Conservation (phyloP, 345 rosid genomes). For the Anacardium occidentale region DNA sequence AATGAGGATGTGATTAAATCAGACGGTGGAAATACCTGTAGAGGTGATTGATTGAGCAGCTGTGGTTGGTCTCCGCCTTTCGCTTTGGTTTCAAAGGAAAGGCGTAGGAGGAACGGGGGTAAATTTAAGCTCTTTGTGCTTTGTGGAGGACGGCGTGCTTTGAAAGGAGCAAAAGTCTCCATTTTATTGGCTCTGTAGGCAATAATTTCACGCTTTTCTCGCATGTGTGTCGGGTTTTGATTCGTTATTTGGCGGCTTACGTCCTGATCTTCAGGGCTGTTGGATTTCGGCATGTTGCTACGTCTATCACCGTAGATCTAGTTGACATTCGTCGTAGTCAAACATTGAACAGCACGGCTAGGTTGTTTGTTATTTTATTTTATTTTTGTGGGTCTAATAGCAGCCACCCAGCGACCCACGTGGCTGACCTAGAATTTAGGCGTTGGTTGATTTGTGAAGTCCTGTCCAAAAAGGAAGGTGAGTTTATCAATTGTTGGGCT, state of each 20-base stretch:
- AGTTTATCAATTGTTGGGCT: neutral
- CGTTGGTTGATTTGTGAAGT: neutral
- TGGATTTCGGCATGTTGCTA: neutral
- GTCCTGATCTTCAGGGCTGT: neutral
- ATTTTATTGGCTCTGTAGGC: conserved; percentile 30
- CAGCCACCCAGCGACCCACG: neutral
- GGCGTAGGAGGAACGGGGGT: too few relatives aligned
- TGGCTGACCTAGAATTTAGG: neutral
- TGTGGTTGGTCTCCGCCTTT: conserved; percentile 31
- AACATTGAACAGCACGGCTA: neutral
- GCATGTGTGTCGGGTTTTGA: neutral
- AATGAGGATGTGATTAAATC: conserved; percentile 25
- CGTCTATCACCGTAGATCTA: neutral
- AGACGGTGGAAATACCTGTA: neutral
- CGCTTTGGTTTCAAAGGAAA: conserved; percentile 28
- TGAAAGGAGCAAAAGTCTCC: conserved; percentile 17
- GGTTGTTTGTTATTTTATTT: neutral
- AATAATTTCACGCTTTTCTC: neutral
- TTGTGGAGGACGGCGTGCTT: conserved; percentile 32
- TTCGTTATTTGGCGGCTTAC: neutral
- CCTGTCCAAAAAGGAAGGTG: too few relatives aligned
- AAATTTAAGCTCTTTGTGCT: neutral
- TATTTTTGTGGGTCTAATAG: neutral
- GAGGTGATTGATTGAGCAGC: conserved; percentile 13
- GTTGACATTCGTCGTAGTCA: neutral